These are phyloP conservation scores for Suhomyces ambrosiae DNA, from an alignment of 1,139 yeast genomes.

Conservation along the genomic window DNA sequence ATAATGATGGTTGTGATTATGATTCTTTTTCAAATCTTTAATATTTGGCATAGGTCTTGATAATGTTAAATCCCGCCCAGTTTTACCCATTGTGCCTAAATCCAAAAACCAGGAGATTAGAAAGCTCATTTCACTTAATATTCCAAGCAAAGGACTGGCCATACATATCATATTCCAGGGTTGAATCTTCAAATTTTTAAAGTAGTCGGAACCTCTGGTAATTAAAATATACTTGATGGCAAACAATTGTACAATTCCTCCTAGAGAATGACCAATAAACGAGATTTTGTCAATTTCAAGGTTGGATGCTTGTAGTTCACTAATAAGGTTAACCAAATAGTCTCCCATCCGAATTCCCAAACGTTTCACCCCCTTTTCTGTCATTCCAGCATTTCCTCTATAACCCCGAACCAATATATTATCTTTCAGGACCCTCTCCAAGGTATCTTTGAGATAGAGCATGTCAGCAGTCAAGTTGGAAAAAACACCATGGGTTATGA, in stretches of 20 bases:
- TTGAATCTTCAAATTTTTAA: constrained; percentile 17
- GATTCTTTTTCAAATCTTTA: constrained; percentile 13
- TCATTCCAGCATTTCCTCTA: constrained; percentile 28
- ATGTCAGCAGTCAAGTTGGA: constrained; percentile 30
- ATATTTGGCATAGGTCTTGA: constrained; percentile 22
- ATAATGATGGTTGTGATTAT: constrained; percentile 4
- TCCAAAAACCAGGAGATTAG: constrained; percentile 28
- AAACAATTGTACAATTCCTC: constrained; percentile 28
- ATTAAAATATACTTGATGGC: constrained; percentile 26
- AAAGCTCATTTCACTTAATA: constrained; percentile 28
- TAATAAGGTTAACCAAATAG: constrained; percentile 19
- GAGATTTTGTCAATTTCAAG: constrained; percentile 20
- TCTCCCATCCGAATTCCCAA: constrained; percentile 23
- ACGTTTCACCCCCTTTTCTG: constrained; percentile 27
- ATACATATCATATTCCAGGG: constrained; percentile 26
- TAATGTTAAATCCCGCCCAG: constrained; percentile 30
- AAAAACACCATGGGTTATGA: constrained; percentile 28
- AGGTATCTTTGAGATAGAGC: constrained; percentile 26
- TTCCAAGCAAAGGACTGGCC: constrained; percentile 31
- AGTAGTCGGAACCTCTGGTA: constrained; percentile 21
- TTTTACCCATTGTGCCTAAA: constrained; percentile 30
- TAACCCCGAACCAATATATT: constrained; percentile 27
- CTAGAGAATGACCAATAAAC: constrained; percentile 30
- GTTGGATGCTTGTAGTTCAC: constrained; percentile 12
- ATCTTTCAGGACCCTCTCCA: constrained; percentile 18